These are phyloP conservation scores for Colletotrichum eleusines DNA, from an alignment of 2,329 filamentous ascomycete genomes.

Conservation along the genomic window DNA sequence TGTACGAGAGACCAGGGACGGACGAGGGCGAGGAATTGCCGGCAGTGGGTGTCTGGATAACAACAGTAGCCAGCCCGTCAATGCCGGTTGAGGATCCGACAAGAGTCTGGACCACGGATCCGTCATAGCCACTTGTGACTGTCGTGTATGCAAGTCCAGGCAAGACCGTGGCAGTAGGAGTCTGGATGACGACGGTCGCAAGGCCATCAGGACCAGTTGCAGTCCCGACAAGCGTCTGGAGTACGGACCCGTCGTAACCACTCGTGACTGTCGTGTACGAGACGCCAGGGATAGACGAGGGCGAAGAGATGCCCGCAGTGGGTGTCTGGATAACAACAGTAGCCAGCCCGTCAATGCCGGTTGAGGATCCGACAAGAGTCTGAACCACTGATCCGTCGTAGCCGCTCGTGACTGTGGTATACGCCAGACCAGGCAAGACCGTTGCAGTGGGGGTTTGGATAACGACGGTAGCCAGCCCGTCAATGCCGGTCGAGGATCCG, in stretches of 20 bases:
- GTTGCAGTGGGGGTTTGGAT: constrained; percentile 9
- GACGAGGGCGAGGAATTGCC: not conserved
- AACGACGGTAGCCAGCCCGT: constrained; percentile 15
- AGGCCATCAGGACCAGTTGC: not conserved
- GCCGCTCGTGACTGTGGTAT: not conserved
- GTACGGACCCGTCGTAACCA: constrained; percentile 1
- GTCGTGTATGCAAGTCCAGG: not conserved
- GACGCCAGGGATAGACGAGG: not conserved
- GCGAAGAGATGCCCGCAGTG: not conserved
- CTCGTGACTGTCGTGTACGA: constrained; percentile 24
- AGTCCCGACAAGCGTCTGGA: not conserved
- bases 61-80: too few relatives aligned
- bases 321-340: not conserved
- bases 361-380: not conserved
- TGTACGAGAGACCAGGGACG: not conserved
- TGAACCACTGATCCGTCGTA: not conserved
- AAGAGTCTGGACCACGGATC: not conserved
- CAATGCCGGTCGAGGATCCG: not conserved
- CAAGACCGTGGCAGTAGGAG: not conserved
- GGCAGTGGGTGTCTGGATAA: too few relatives aligned
- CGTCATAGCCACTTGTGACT: constrained; percentile 17
- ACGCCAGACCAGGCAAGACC: too few relatives aligned
- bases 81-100: too few relatives aligned
- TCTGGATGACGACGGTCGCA: not conserved
- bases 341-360: not conserved